Conservation (phyloP, 768 basidiomycete species). For the Leccinellum luteum region DNA sequence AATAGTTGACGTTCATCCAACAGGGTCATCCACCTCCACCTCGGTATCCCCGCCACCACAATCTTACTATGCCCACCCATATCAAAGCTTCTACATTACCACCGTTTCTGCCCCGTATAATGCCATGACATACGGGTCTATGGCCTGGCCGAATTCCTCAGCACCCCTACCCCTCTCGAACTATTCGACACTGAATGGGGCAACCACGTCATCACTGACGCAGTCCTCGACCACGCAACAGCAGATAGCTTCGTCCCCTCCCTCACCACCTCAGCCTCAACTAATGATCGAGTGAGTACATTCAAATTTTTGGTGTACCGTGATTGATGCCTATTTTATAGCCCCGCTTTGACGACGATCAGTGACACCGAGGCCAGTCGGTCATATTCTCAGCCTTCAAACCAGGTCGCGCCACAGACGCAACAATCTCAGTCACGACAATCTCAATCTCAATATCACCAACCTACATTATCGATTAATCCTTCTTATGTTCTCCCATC, state of each 20-base stretch:
- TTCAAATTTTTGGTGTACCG: slow-evolving; percentile 1
- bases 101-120: slow-evolving; percentile 47
- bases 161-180: slow-evolving; percentile 59
- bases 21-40: slow-evolving; percentile 40
- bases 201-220: slow-evolving; percentile 49
- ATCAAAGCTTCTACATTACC: slow-evolving; percentile 42
- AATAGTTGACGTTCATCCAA: slow-evolving; percentile 11
- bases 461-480: slow-evolving; percentile 42
- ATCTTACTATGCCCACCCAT: slow-evolving; percentile 40
- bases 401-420: slow-evolving; percentile 36
- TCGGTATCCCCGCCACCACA: slow-evolving; percentile 40
- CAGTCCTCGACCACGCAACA: slow-evolving; percentile 32
- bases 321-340: slow-evolving; percentile 28
- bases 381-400: slow-evolving; percentile 44
- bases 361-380: slow-evolving; percentile 47
- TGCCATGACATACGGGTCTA: slow-evolving; percentile 51
- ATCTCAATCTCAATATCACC: slow-evolving; percentile 39
- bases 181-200: slow-evolving; percentile 77
- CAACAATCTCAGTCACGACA: slow-evolving; percentile 35
- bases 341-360: slow-evolving; percentile 60
- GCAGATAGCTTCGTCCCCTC: slow-evolving; percentile 29
- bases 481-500: slow-evolving; percentile 38
- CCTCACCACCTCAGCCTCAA: slow-evolving; percentile 26
- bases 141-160: slow-evolving; percentile 43
- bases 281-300: slow-evolving; percentile 69